Evolutionary conservation across 257 asterid species (phyloP).

Genomic region (Jacaranda copaia): DNA sequence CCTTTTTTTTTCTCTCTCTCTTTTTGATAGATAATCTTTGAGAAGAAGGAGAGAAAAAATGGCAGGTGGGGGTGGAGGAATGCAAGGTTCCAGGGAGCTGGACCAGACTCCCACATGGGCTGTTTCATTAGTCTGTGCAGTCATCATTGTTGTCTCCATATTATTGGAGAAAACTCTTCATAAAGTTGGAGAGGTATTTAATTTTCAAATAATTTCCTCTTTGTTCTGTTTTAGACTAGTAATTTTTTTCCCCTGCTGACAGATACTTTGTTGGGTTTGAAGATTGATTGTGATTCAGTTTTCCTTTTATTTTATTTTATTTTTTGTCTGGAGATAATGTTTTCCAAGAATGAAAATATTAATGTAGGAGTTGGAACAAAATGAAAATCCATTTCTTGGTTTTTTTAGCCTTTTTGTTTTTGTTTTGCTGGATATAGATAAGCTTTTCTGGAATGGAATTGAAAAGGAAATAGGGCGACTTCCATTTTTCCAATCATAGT

Average conservation of each 20-base stretch:
- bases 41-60: slow-evolving; percentile 20
- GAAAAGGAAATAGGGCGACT: neutral
- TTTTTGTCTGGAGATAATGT: neutral
- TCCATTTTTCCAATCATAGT: neutral
- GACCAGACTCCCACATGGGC: slow-evolving; percentile 77
- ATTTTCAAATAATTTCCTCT: neutral
- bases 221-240: neutral
- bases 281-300: neutral
- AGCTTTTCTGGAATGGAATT: neutral
- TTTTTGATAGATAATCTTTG: neutral
- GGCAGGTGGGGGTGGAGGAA: slow-evolving; percentile 34
- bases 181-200: slow-evolving; percentile 47
- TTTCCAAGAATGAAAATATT: neutral
- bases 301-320: neutral
- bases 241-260: neutral
- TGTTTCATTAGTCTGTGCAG: slow-evolving; percentile 59
- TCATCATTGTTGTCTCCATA: slow-evolving; percentile 60
- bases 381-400: too few relatives aligned
- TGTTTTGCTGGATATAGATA: neutral
- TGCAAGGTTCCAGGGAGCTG: slow-evolving; percentile 38
- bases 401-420: neutral
- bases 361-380: neutral
- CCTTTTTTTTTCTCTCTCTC: slow-evolving; percentile 15
- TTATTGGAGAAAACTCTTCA: slow-evolving; percentile 60
- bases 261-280: too few relatives aligned